These are phyloP conservation scores for Cochlearia excelsa DNA, from an alignment of 345 rosid genomes.

Conservation along the genomic window DNA sequence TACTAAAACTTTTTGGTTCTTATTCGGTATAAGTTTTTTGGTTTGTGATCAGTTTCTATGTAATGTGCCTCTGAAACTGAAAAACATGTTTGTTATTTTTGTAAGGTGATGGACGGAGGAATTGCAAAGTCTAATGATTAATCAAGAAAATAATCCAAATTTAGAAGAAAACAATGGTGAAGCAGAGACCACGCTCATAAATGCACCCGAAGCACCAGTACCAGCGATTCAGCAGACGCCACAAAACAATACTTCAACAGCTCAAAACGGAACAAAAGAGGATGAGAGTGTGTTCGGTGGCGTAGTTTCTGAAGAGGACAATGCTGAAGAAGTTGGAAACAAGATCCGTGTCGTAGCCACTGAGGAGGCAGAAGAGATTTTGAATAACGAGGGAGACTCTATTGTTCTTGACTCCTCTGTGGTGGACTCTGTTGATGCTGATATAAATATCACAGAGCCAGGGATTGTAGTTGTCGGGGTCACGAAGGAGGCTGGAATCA, in stretches of 20 bases:
- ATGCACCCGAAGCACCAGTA: too few species aligned
- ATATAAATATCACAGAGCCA: conserved; percentile 31
- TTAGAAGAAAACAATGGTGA: too few species aligned
- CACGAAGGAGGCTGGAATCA: conserved; percentile 20
- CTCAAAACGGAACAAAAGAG: conserved; percentile 11
- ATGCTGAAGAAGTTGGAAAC: conserved; percentile 21
- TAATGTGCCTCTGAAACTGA: too few species aligned
- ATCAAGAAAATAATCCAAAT: too few species aligned
- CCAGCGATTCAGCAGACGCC: too few species aligned
- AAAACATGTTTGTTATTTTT: too few species aligned
- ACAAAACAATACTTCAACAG: conserved; percentile 27
- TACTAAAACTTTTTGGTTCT: too few species aligned
- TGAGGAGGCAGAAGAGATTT: conserved; percentile 38
- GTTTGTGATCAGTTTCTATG: too few species aligned
- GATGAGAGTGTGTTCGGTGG: neutral
- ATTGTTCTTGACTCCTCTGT: conserved; percentile 35
- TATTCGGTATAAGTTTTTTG: too few species aligned
- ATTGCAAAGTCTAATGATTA: too few species aligned
- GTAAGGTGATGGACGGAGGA: too few species aligned
- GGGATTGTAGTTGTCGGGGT: conserved; percentile 42
- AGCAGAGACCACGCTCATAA: too few species aligned
- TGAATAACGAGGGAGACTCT: conserved; percentile 38
- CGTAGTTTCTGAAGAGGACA: conserved; percentile 21
- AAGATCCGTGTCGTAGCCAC: conserved; percentile 21
- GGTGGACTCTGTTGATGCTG: conserved; percentile 22